Percentiles rank a stretch among this genome's conserved stretches.
phyloP scores from a whole-genome alignment of 2,329 filamentous ascomycete genomes.

The Penicillium thymicola region DNA sequence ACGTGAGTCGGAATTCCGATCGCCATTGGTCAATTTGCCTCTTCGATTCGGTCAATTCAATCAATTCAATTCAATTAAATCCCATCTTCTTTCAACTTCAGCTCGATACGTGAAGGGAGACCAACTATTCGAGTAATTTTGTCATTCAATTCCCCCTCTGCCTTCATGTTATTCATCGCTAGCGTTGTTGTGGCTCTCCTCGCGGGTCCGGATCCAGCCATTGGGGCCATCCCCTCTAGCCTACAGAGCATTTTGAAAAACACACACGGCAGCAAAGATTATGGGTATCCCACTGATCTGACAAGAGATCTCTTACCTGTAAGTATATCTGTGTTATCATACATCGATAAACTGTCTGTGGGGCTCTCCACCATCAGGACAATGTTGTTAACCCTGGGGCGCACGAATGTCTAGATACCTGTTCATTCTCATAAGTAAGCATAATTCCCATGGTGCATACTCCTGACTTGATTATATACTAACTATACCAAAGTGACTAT shows the following conservation, averaged over 20 bases:
- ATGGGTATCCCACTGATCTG: constrained; percentile 60
- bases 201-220: constrained; percentile 22
- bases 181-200: constrained; percentile 24
- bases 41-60: neutral
- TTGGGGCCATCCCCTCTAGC: constrained; percentile 39
- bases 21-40: neutral
- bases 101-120: neutral
- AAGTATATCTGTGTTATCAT: constrained; percentile 18
- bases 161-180: constrained; percentile 15
- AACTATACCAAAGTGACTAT: constrained; percentile 52
- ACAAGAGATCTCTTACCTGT: constrained; percentile 59
- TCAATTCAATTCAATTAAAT: neutral
- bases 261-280: constrained; percentile 51
- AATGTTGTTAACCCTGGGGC: constrained; percentile 7
- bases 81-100: neutral
- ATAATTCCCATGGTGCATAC: neutral
- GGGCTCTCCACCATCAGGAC: neutral
- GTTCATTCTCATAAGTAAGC: constrained; percentile 43
- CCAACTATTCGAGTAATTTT: neutral
- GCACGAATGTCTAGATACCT: constrained; percentile 31
- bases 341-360: neutral
- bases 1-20: constrained; percentile 10
- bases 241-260: constrained; percentile 57
- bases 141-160: constrained; percentile 3
- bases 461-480: neutral